Evolutionary conservation across 2,329 filamentous ascomycete species (phyloP).

Genomic region (Ophiostoma australiae): DNA sequence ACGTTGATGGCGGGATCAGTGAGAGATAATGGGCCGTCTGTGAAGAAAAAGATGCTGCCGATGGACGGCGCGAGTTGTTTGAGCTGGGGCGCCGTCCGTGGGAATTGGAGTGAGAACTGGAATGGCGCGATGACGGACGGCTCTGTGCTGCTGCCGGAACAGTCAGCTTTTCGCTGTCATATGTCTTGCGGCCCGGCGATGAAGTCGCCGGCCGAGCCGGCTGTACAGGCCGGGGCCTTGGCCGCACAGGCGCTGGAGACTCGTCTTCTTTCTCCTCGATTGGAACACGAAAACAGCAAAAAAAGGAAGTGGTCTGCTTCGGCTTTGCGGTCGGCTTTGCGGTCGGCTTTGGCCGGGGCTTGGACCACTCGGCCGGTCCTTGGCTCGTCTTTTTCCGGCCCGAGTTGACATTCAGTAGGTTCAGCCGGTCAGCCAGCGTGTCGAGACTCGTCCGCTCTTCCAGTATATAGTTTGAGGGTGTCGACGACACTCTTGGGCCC

Average conservation of each 20-base stretch:
- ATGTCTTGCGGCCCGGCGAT: neutral
- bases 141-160: neutral
- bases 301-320: slow-evolving; percentile 34
- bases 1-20: slow-evolving; percentile 63
- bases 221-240: slow-evolving; percentile 46
- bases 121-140: slow-evolving; percentile 12
- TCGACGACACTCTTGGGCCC: slow-evolving; percentile 39
- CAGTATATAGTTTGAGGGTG: slow-evolving; percentile 46
- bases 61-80: slow-evolving; percentile 29
- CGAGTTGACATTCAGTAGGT: slow-evolving; percentile 59
- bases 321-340: neutral
- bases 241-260: slow-evolving; percentile 39
- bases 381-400: slow-evolving; percentile 29
- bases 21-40: slow-evolving; percentile 50
- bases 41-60: slow-evolving; percentile 28
- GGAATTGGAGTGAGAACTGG: neutral
- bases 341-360: neutral
- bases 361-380: neutral
- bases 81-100: slow-evolving; percentile 1
- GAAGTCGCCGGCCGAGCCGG: neutral
- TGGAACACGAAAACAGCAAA: slow-evolving; percentile 51
- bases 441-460: slow-evolving; percentile 74
- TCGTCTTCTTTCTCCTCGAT: slow-evolving; percentile 38
- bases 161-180: neutral
- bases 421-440: slow-evolving; percentile 74